Conservation (phyloP, 2,329 filamentous ascomycete genomes). For the Nigrospora sphaerica region DNA sequence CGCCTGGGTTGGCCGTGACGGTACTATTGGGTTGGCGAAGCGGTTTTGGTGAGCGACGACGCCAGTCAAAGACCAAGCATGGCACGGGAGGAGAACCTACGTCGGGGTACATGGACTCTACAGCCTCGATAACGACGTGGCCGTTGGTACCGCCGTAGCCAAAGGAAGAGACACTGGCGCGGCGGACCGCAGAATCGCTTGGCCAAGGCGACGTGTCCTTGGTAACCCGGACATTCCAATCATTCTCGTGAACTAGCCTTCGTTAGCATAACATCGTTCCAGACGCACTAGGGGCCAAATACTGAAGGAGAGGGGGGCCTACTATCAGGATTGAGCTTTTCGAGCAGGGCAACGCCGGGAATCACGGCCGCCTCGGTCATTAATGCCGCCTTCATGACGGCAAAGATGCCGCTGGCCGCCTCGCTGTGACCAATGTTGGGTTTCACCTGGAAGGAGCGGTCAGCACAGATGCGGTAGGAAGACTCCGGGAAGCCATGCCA, state of each 20-base stretch:
- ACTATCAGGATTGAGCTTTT: too few species aligned
- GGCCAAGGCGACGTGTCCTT: slow-evolving; percentile 26
- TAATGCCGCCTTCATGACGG: slow-evolving; percentile 2
- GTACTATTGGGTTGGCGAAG: neutral
- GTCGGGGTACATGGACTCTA: neutral
- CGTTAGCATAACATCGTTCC: neutral
- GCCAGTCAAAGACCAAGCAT: neutral
- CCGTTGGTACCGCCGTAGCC: slow-evolving; percentile 18
- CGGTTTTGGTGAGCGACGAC: too few species aligned
- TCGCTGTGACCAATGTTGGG: slow-evolving; percentile 6
- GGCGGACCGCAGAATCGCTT: slow-evolving; percentile 13
- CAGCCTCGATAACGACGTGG: slow-evolving; percentile 12
- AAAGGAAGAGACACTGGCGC: slow-evolving; percentile 14
- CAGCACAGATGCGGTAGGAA: too few species aligned
- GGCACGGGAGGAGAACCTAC: neutral
- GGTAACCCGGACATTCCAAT: slow-evolving; percentile 17
- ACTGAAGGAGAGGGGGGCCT: neutral
- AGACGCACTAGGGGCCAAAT: slow-evolving; percentile 8
- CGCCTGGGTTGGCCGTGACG: neutral
- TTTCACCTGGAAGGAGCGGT: neutral
- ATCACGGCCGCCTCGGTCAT: neutral
- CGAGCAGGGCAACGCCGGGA: neutral
- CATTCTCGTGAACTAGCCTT: neutral
- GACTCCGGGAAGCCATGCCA: too few species aligned
- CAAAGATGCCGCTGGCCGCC: slow-evolving; percentile 1